Evolutionary conservation across 345 rosid genomes (phyloP), one percentile per base, ranked within the genome.

Genomic region (Microthlaspi erraticum): DNA sequence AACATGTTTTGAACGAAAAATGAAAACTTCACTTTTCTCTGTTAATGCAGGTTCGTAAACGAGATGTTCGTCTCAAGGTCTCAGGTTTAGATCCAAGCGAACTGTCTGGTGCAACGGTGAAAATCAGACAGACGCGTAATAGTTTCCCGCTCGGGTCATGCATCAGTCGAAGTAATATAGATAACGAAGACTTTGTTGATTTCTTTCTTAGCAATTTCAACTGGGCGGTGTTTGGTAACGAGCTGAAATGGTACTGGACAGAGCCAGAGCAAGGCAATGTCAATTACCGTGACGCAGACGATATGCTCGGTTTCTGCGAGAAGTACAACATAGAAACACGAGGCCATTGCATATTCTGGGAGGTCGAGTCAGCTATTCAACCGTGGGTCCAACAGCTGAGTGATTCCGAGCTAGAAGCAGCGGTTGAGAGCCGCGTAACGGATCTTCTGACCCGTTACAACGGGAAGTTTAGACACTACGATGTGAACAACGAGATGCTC

Each of bases 301-400:
- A 84, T 64, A 82, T 94, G 99, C 68, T 94, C 49, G 89, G 64
- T 12, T 66, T 91, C 68, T 94, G 97, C 55, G 71, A 63, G 50
- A 80, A 48, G n/a, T 70, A 89, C 72, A 83, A 81, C 70, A 82
- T 91, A 49, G 66, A 88, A 45, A 64, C 80, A 57, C 75, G 99
- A 16, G 99, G 96, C 17, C 99, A 94, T 68, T 94, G 99, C 72
- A 88, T 94, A 83, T 91, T 94, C 87, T 94, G 99, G 97, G 99
- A 94, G 79, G 95, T 89, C 34, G 93, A 89, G 68, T 76, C 81
- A 51, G 78, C 78, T 1, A 91, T 94, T 75, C 97, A 94, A 77
- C 75, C 73, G 11, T 94, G 99, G 99, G 77, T 94, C 67, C 88
- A 78, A 56, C 69, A 86, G 54, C 83, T 89, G 52, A 82, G 83